Evolutionary conservation across 176 grass and related monocot species (phyloP).

Genomic region (Panicum miliaceum): DNA sequence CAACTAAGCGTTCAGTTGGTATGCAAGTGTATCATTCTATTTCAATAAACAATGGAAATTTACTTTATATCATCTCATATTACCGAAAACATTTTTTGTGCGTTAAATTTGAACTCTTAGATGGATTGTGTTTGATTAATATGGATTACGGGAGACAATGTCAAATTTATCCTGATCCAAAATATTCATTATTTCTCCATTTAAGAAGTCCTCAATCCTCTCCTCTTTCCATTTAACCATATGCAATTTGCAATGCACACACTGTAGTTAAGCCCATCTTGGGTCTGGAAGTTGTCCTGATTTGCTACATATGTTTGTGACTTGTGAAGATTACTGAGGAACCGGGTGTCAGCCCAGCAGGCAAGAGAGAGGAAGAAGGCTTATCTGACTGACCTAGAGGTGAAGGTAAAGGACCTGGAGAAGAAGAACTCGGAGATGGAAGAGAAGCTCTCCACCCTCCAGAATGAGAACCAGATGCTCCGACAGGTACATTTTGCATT

Average conservation of each 20-base stretch:
- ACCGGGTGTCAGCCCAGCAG: slow-evolving; percentile 84
- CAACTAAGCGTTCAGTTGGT: neutral
- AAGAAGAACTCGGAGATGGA: slow-evolving; percentile 77
- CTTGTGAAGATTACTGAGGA: slow-evolving; percentile 73
- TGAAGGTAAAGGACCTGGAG: slow-evolving; percentile 73
- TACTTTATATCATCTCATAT: neutral
- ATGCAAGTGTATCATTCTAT: neutral
- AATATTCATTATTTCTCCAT: neutral
- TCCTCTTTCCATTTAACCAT: neutral
- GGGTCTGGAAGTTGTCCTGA: neutral
- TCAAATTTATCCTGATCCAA: neutral
- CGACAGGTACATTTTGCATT: slow-evolving; percentile 55
- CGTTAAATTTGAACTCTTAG: slow-evolving; percentile 1
- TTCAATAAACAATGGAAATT: neutral
- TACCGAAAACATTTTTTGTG: neutral
- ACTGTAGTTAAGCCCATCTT: neutral
- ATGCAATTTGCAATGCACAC: neutral
- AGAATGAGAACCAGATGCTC: slow-evolving; percentile 95
- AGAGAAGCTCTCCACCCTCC: slow-evolving; percentile 74
- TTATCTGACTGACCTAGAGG: slow-evolving; percentile 77
- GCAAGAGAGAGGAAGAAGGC: slow-evolving; percentile 93
- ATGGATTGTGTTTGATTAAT: neutral
- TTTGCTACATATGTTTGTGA: slow-evolving; percentile 22
- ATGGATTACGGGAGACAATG: neutral
- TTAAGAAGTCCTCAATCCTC: neutral